Conservation (phyloP, 1,284 basidiomycete species). For the Irpex lacteus region DNA sequence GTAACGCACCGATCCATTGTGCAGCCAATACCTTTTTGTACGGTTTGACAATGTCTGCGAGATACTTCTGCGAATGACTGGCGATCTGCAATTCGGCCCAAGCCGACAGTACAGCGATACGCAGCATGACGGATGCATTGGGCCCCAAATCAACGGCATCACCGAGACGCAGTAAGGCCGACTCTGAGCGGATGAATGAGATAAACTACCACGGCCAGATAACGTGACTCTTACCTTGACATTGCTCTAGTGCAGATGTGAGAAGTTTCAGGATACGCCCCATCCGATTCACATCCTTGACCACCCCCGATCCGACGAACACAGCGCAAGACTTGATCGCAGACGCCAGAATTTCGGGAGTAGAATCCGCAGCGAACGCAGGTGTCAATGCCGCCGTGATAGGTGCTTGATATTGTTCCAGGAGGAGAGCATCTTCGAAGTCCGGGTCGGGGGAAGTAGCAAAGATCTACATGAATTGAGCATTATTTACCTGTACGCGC, state of each 20-base stretch:
- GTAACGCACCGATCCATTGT: constrained; percentile 86
- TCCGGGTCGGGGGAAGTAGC: constrained; percentile 87
- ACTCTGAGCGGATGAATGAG: constrained; percentile 45
- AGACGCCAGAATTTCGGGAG: constrained; percentile 91
- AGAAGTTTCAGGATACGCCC: constrained; percentile 92
- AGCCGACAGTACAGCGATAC: constrained; percentile 90
- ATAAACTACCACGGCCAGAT: background rate
- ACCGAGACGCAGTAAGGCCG: constrained; percentile 83
- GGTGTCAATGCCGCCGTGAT: constrained; percentile 98
- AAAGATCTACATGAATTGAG: constrained; percentile 60
- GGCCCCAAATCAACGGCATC: constrained; percentile 87
- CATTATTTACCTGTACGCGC: constrained; percentile 6
- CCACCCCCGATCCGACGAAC: constrained; percentile 94
- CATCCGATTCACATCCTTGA: constrained; percentile 89
- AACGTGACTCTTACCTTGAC: constrained; percentile 54
- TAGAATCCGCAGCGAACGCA: constrained; percentile 92
- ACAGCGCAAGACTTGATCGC: constrained; percentile 94
- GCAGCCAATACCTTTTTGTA: constrained; percentile 74
- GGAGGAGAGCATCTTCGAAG: constrained; percentile 84
- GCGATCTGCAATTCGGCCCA: constrained; percentile 95
- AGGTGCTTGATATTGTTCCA: constrained; percentile 99
- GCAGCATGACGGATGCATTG: constrained; percentile 93
- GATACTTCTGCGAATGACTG: constrained; percentile 71
- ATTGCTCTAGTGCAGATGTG: constrained; percentile 86
- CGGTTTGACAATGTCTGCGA: constrained; percentile 82